Evolutionary conservation across 768 basidiomycete genomes (phyloP), one percentile per base, ranked within the genome.

Genomic region (Stropharia rugosoannulata): DNA sequence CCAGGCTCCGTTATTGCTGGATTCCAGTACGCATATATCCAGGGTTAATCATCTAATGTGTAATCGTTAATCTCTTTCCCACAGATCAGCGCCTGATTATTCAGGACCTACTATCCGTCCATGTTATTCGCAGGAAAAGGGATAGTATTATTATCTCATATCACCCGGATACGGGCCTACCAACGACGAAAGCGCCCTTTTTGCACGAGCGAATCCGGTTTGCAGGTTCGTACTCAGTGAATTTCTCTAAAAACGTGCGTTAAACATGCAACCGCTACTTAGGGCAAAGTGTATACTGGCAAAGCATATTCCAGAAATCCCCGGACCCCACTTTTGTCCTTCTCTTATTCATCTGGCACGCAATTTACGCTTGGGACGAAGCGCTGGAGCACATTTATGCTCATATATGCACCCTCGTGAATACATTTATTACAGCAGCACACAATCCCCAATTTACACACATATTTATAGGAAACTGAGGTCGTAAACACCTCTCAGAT

Each of bases 341-440:
- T 18, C 65, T 86, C 9, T 72, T 77, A 4, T 77, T 78, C 38
- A 65, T 85, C 16, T 85, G 83, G 84, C 80, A 85, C 52, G 77
- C 82, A 1, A 56, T 85, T 44, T 86, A 85, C 58, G 78, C 81
- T 0, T 86, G 83, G 82, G 84, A 86, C 52, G 77, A 85, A 62
- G 75, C 82, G 0, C 64, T 86, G 8, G 84, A 84, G 57, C 66
- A 71, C 35, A 66, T 86, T 5, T 84, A 83, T 54, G 59, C 63
- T 0, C 78, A 84, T 62, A 76, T 85, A 22, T 79, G 73, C 60
- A 63, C 58, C 37, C 68, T 84, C 22, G 83, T 84, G 56, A 49
- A 77, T 45, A 10, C 16, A 12, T 29, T 13, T 16, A 3, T 39
- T 11, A 36, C 27, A 15, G 18, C 22, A 27, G 45, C 29, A 37